A percentile compares a stretch with the other conserved stretches of the same genome.
phyloP scores from a whole-genome alignment of 176 grass and related monocot species.

The Dactylis glomerata region DNA sequence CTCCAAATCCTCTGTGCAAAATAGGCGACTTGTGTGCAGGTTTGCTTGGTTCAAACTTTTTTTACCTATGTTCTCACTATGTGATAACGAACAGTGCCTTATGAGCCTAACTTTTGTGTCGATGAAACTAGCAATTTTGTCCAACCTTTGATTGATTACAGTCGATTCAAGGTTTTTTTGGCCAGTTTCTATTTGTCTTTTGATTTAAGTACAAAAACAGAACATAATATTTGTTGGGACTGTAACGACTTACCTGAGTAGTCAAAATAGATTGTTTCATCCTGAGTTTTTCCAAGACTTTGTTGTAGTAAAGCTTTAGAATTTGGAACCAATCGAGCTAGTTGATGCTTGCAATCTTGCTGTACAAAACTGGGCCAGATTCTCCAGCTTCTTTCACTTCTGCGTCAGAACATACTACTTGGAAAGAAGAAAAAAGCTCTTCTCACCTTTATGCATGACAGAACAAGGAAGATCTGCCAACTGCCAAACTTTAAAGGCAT shows the following conservation, averaged over 20 bases:
- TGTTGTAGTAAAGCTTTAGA: too few species aligned
- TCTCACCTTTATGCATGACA: too few species aligned
- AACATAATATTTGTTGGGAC: too few species aligned
- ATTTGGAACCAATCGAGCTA: too few species aligned
- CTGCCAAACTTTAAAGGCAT: too few species aligned
- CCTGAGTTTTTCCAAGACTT: too few species aligned
- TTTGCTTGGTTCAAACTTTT: neutral
- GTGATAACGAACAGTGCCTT: neutral
- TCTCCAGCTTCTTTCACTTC: too few species aligned
- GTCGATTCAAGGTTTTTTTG: neutral
- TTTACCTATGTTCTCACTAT: neutral
- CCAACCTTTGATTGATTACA: neutral
- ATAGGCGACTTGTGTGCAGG: neutral
- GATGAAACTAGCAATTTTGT: neutral
- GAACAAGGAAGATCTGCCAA: too few species aligned
- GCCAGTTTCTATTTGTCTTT: neutral
- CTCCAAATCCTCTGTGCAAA: neutral
- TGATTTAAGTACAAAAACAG: neutral
- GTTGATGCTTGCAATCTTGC: too few species aligned
- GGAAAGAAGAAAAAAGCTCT: too few species aligned
- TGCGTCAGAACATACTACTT: too few species aligned
- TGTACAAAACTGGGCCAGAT: too few species aligned
- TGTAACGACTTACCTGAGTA: neutral
- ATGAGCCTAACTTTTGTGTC: neutral
- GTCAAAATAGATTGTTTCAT: neutral